Evolutionary conservation across 495 filamentous ascomycete species (phyloP).

Genomic region (Penicillium maclennaniae): DNA sequence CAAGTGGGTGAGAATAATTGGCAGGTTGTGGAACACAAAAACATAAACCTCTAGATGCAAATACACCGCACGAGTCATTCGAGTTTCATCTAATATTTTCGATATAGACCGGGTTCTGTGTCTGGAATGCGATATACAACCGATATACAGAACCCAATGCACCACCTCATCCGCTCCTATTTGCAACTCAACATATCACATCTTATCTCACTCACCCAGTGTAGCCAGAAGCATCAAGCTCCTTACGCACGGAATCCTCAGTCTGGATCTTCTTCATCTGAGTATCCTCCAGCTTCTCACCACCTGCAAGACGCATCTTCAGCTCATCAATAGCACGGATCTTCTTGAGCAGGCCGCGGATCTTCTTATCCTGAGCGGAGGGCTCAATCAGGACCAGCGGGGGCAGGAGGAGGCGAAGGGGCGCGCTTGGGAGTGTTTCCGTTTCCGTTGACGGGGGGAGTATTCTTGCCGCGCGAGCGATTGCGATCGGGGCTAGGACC

Average conservation of each 20-base stretch:
- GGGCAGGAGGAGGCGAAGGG: constrained; percentile 22
- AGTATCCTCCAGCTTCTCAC: constrained; percentile 96
- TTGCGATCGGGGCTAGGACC: constrained; percentile 35
- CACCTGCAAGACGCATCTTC: constrained; percentile 88
- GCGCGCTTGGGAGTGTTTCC: constrained; percentile 12
- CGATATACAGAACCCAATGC: background rate
- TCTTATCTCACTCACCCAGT: constrained; percentile 28
- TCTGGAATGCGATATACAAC: background rate
- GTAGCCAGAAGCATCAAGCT: constrained; percentile 65
- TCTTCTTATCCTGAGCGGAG: constrained; percentile 74
- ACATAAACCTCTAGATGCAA: background rate
- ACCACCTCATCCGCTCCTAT: background rate
- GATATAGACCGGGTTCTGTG: background rate
- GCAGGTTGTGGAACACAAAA: background rate
- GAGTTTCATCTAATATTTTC: background rate
- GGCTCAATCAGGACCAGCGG: constrained; percentile 29
- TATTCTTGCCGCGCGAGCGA: constrained; percentile 37
- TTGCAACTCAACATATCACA: background rate
- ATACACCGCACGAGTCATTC: background rate
- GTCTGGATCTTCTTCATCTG: constrained; percentile 98
- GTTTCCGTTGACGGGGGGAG: constrained; percentile 24
- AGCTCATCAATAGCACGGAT: constrained; percentile 95
- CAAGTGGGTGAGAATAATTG: no score
- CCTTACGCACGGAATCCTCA: constrained; percentile 74
- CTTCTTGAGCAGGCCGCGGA: constrained; percentile 90